Percentiles rank a stretch among this genome's conserved stretches.
Evolutionary conservation across 306 rosid species (phyloP).

Genomic region (Chamaecrista fasciculata): DNA sequence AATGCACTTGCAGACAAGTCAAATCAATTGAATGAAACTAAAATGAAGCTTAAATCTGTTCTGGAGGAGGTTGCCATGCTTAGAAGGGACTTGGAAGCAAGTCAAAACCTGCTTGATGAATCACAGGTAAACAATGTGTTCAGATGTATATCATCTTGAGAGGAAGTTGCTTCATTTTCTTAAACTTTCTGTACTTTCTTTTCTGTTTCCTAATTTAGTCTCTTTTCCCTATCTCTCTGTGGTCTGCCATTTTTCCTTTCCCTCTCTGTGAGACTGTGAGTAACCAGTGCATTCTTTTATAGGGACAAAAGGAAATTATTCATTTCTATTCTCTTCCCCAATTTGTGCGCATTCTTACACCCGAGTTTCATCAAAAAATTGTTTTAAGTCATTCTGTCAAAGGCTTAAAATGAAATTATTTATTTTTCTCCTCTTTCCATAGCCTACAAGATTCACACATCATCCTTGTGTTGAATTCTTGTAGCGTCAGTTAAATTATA

Average conservation of each 20-base stretch:
- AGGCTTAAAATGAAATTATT: neutral
- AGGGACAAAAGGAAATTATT: neutral
- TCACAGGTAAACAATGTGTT: constrained; percentile 75
- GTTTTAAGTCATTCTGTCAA: constrained; percentile 13
- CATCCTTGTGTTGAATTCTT: neutral
- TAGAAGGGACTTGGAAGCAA: constrained; percentile 73
- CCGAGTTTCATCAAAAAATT: neutral
- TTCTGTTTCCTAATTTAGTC: neutral
- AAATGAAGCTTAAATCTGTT: constrained; percentile 61
- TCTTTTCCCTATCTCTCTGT: constrained; percentile 11
- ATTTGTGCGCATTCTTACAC: constrained; percentile 6
- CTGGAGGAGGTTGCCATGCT: constrained; percentile 69
- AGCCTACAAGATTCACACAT: neutral
- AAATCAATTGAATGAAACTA: constrained; percentile 58
- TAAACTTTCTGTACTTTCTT: neutral
- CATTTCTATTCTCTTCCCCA: neutral
- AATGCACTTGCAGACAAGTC: constrained; percentile 64
- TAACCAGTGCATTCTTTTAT: too few relatives aligned
- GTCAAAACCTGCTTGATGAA: constrained; percentile 81
- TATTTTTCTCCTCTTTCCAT: constrained; percentile 10
- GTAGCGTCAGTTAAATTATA: neutral
- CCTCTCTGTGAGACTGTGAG: neutral
- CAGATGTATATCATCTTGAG: neutral
- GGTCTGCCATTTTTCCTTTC: neutral
- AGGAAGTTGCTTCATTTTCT: neutral